Evolutionary conservation across 2,329 filamentous ascomycete genomes (phyloP).

Genomic region (Aspergillus thermomutatus): DNA sequence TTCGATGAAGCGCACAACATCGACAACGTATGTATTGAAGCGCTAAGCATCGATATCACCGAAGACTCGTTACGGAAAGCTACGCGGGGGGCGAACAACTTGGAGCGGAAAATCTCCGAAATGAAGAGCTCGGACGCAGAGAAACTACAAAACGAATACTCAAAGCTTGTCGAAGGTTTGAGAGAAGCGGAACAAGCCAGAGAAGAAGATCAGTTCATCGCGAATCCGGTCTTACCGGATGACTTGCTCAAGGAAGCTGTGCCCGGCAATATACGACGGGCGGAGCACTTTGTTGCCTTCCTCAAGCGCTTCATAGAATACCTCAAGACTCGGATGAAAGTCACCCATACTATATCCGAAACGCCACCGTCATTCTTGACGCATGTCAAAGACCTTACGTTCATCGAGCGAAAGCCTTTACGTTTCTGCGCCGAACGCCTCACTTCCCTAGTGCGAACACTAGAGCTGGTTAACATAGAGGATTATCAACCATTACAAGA

Average conservation of each 20-base stretch:
- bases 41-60: constrained; percentile 91
- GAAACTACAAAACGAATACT: constrained; percentile 91
- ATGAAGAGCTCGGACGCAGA: constrained; percentile 96
- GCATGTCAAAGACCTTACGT: constrained; percentile 92
- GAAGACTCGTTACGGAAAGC: constrained; percentile 92
- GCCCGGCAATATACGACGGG: constrained; percentile 90
- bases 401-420: constrained; percentile 94
- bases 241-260: constrained; percentile 94
- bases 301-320: constrained; percentile 97
- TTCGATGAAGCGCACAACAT: constrained; percentile 99
- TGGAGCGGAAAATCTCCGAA: constrained; percentile 85
- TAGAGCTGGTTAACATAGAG: constrained; percentile 96
- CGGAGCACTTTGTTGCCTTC: constrained; percentile 94
- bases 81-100: constrained; percentile 81
- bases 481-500: constrained; percentile 97
- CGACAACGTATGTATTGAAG: constrained; percentile 98
- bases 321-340: constrained; percentile 96
- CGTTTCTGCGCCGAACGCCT: constrained; percentile 90
- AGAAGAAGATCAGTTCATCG: constrained; percentile 94
- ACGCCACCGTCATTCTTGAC: constrained; percentile 90
- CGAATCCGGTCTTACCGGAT: constrained; percentile 89
- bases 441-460: constrained; percentile 87
- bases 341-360: constrained; percentile 94
- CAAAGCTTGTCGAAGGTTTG: constrained; percentile 89
- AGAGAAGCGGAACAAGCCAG: constrained; percentile 83